Base-by-base conservation (phyloP, 1,139 yeast species). In the Candida smagusa region DNA sequence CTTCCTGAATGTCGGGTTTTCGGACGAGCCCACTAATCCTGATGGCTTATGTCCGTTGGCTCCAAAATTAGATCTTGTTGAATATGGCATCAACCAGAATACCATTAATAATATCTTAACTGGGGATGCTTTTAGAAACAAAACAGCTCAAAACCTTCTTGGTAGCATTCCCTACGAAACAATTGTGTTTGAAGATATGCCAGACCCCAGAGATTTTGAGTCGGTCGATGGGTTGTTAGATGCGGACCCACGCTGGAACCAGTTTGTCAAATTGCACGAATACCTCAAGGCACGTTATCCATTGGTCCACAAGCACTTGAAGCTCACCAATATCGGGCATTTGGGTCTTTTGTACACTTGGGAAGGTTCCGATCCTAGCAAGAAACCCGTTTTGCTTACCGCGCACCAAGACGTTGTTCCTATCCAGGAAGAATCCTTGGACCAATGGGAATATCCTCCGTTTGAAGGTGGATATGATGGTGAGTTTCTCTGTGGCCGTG, bases 81-180 rank as follows among this genome's bases (percentile, higher is more conserved):
- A 52, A 21, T 47, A 49, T 37, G 34, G 62, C 19, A 52, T 56
- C 36, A 46, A 52, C 22, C 48, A 47, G 11, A 53, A 51, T 4
- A 56, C 63, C 3, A 38, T 63, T 24, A 49, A 57, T 22, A 52
- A 45, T 30, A 58, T 67, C 9, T 48, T 69, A 7, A 55, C 59
- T 33, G 76, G 77, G 46, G 54, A 63, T 9, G 45, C 49, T 0
- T 79, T 65, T 49, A 66, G 65, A 41, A 52, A 63, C 12, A 35
- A 48, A 2, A 69, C 82, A 0, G 65, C 72, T 22, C 48, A 56
- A 9, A 72, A 68, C 46, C 59, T 80, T 30, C 58, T 74, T 7
- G 78, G 76, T 9, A 81, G 89, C 1, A 67, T 85, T 23, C 69
- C 68, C 48, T 63, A 82, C 34, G 79, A 85, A 12, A 82, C 92